These are phyloP conservation scores for Beauveria sp. DNA, from an alignment of 2,329 filamentous ascomycete species.

Conservation along the genomic window DNA sequence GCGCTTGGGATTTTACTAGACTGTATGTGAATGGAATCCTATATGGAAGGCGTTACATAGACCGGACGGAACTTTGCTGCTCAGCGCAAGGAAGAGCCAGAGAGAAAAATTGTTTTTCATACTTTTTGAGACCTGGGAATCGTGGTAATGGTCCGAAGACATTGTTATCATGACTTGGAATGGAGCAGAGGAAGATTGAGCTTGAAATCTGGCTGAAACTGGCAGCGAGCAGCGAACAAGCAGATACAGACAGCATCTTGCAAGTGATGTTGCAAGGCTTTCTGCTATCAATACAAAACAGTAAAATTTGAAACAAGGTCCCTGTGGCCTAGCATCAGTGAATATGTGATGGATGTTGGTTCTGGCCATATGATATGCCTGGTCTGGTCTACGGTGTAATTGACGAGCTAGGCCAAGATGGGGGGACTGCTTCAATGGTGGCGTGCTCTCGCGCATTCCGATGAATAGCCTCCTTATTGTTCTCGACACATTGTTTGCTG, in stretches of 20 bases:
- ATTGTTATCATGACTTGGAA: neutral
- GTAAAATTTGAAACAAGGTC: neutral
- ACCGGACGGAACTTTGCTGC: constrained; percentile 8
- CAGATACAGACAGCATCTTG: neutral
- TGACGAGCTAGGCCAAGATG: too few relatives aligned
- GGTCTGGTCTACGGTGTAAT: too few relatives aligned
- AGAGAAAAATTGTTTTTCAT: constrained; percentile 5
- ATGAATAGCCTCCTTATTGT: too few relatives aligned
- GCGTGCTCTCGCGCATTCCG: too few relatives aligned
- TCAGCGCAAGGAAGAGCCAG: constrained; percentile 10
- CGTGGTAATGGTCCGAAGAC: constrained; percentile 1
- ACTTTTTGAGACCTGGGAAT: neutral
- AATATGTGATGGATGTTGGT: neutral
- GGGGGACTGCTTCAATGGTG: too few relatives aligned
- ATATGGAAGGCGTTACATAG: constrained; percentile 5
- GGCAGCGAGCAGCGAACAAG: neutral
- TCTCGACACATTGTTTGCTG: too few relatives aligned
- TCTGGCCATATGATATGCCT: too few relatives aligned
- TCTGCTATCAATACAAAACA: constrained; percentile 9
- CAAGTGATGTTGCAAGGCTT: neutral
- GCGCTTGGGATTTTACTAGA: constrained; percentile 4
- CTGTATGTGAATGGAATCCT: neutral
- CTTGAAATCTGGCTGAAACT: neutral
- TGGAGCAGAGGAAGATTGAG: neutral
- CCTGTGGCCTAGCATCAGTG: too few relatives aligned